Base-by-base conservation (phyloP, 192 early-diverging fungal species). In the Cetraspora pellucida region DNA sequence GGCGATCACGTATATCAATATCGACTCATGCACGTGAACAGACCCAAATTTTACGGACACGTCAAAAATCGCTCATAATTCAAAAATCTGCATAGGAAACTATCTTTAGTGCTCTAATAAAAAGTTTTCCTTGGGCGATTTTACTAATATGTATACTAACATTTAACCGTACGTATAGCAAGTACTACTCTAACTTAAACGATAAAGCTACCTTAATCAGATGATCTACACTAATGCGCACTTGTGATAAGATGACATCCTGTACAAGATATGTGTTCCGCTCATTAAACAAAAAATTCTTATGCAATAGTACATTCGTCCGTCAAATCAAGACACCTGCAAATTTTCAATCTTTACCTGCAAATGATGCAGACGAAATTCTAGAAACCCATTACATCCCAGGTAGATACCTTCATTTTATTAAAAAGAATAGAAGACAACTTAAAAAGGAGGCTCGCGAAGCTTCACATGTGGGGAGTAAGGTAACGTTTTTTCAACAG, bases 371-470 rank as follows among this genome's bases (percentile, higher is more conserved):
- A 16, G 54, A 59, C 21, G 71, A 72, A n/a, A 58, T 72, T 44
- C 44, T 72, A 19, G 47, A 72, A 58, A 72, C 50, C 23, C 14
- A 72, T 37, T 23, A 72, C 21, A 72, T 72, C n/a, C 71, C 71
- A 23, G 71, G 71, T 30, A 72, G 19, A 72, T 72, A 72, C 14
- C 71, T 58, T 21, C 50, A 72, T 37, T 72, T 31, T 19, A 21
- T 72, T 23, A 72, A 58, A 37, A 72, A 59, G 30, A 72, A 58
- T 72, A 54, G 30, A 72, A 54, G 71, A 13, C 28, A 45, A 23
- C 43, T 59, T 31, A 72, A 59, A 28, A 72, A 45, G 19, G 54
- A 72, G 21, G 28, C 71, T 57, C 55, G 50, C 50, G 10, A 52
- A 30, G 31, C n/a, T 50, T 14, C 19, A n/a, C 3, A 37, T 23